phyloP scores from a whole-genome alignment of 805 yeast species.

The Brettanomyces custersianus region DNA sequence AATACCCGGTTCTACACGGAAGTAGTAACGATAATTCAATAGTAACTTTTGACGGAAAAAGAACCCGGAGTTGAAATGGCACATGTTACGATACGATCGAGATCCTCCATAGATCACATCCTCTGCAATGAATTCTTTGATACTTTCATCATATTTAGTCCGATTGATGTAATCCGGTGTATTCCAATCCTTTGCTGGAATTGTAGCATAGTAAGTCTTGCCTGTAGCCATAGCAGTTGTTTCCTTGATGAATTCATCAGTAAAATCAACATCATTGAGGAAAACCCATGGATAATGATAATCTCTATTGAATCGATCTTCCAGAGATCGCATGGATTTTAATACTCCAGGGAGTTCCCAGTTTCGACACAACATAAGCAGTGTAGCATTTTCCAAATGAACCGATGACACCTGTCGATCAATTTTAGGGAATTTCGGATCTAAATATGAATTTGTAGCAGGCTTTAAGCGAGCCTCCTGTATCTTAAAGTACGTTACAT shows the following conservation, averaged over 20 bases:
- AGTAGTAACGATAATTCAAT: slow-evolving; percentile 74
- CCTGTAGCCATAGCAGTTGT: slow-evolving; percentile 60
- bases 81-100: slow-evolving; percentile 81
- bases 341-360: slow-evolving; percentile 70
- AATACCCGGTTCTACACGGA: slow-evolving; percentile 93
- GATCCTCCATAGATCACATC: slow-evolving; percentile 59
- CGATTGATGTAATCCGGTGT: slow-evolving; percentile 64
- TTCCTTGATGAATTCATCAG: slow-evolving; percentile 49
- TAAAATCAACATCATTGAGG: slow-evolving; percentile 65
- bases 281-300: slow-evolving; percentile 74
- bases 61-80: slow-evolving; percentile 86
- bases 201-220: slow-evolving; percentile 53
- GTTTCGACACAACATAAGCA: slow-evolving; percentile 82
- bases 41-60: slow-evolving; percentile 75
- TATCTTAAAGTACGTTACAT: slow-evolving; percentile 7
- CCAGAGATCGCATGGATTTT: slow-evolving; percentile 65
- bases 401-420: slow-evolving; percentile 7
- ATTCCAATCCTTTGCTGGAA: slow-evolving; percentile 69
- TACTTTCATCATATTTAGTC: slow-evolving; percentile 37
- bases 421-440: slow-evolving; percentile 18
- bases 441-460: slow-evolving; percentile 31
- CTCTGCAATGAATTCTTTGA: slow-evolving; percentile 34
- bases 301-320: slow-evolving; percentile 61
- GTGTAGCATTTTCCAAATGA: slow-evolving; percentile 69
- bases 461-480: slow-evolving; percentile 23